Evolutionary conservation across 257 asterid genomes (phyloP).

Genomic region (Capsicum pubescens): DNA sequence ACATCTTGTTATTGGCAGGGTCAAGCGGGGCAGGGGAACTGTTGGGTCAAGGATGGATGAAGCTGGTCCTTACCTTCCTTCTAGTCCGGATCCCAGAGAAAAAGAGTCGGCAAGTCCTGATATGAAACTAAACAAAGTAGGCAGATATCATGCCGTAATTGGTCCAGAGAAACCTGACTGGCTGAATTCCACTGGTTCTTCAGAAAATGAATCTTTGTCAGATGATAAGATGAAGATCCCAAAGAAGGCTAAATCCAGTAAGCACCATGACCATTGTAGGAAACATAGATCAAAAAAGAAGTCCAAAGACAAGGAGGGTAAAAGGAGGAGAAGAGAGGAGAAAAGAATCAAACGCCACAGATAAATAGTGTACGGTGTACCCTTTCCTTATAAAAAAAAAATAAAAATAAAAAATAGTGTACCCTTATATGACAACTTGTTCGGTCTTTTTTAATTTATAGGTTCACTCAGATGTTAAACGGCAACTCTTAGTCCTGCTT

Average conservation of each 20-base stretch:
- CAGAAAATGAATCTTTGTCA: slow-evolving; percentile 52
- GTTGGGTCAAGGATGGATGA: slow-evolving; percentile 97
- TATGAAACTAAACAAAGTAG: slow-evolving; percentile 39
- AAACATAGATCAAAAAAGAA: slow-evolving; percentile 69
- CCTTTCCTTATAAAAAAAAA: too few relatives aligned
- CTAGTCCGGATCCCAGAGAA: slow-evolving; percentile 44
- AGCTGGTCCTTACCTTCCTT: slow-evolving; percentile 82
- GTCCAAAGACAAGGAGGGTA: slow-evolving; percentile 50
- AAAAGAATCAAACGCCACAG: slow-evolving; percentile 47
- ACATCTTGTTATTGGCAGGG: slow-evolving; percentile 48
- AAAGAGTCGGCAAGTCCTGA: slow-evolving; percentile 33
- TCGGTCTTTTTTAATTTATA: neutral
- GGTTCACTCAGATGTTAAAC: neutral
- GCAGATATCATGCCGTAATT: slow-evolving; percentile 40
- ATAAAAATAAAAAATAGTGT: neutral
- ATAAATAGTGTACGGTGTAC: slow-evolving; percentile 25
- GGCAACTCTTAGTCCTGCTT: neutral
- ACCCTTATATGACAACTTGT: neutral
- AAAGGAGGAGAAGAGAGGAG: slow-evolving; percentile 53
- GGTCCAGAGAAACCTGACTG: slow-evolving; percentile 75
- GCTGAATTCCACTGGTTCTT: slow-evolving; percentile 42
- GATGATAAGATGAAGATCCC: slow-evolving; percentile 40
- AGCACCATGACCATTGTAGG: slow-evolving; percentile 47
- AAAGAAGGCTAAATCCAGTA: slow-evolving; percentile 40
- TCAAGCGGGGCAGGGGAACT: slow-evolving; percentile 93